Conservation (phyloP, 352 stramenopile genomes). For the Globisporangium nagaii region DNA sequence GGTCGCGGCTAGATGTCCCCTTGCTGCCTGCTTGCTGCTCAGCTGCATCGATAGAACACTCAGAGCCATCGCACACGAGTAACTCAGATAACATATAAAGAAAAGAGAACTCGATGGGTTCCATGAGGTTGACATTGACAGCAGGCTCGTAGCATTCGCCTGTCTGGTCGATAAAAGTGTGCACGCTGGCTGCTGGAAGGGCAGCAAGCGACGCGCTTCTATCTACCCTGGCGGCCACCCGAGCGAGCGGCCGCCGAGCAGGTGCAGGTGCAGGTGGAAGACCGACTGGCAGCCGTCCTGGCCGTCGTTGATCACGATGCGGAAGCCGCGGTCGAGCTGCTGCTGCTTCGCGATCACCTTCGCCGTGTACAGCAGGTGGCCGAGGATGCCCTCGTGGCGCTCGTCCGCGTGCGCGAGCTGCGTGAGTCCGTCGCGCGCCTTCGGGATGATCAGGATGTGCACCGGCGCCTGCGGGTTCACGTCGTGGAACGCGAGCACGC, state of each 20-base stretch:
- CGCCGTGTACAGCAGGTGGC: conserved; percentile 91
- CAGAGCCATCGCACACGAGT: no score
- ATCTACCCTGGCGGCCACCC: conserved; percentile 86
- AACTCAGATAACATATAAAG: no score
- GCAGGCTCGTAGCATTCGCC: no score
- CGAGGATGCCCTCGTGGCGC: conserved; percentile 92
- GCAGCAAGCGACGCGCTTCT: no score
- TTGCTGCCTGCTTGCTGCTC: no score
- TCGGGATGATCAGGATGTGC: conserved; percentile 98
- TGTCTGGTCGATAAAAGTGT: no score
- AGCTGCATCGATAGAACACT: not conserved
- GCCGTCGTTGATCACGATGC: conserved; percentile 96
- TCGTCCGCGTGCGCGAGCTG: conserved; percentile 87
- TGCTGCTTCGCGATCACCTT: conserved; percentile 92
- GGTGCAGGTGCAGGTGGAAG: conserved; percentile 92
- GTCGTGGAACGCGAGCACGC: conserved; percentile 97
- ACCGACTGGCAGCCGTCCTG: conserved; percentile 88
- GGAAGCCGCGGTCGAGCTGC: conserved; percentile 89
- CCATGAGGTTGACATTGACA: no score
- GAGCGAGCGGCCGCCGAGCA: conserved; percentile 92
- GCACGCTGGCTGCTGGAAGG: no score
- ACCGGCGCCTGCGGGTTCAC: conserved; percentile 94
- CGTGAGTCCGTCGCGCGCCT: conserved; percentile 90
- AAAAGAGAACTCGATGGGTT: no score
- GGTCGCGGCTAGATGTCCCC: conserved; percentile 23